Percentiles rank a stretch among this genome's conserved stretches.
These are phyloP conservation scores for Kodamaea sp. DNA, from an alignment of 1,139 yeast genomes.

Conservation along the genomic window DNA sequence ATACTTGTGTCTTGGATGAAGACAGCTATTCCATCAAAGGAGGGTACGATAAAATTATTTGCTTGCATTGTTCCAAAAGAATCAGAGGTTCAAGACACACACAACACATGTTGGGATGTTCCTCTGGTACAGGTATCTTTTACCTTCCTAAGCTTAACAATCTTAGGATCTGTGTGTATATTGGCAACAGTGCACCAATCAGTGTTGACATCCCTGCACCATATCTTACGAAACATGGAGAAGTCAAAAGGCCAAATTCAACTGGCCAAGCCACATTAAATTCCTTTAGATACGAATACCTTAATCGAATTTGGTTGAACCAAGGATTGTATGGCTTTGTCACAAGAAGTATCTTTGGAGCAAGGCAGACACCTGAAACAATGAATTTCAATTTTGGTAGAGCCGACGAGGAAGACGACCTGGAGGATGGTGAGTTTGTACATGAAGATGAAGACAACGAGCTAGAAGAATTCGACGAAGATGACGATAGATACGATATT, in stretches of 20 bases:
- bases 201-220: slow-evolving; percentile 55
- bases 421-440: slow-evolving; percentile 2
- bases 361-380: slow-evolving; percentile 13
- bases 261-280: slow-evolving; percentile 60
- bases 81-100: slow-evolving; percentile 16
- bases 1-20: slow-evolving; percentile 29
- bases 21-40: slow-evolving; percentile 18
- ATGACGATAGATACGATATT: too few species aligned
- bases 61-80: slow-evolving; percentile 35
- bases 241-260: slow-evolving; percentile 55
- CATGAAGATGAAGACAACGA: slow-evolving; percentile 6
- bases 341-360: slow-evolving; percentile 36
- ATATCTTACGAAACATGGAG: slow-evolving; percentile 72
- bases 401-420: slow-evolving; percentile 10
- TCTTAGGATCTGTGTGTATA: slow-evolving; percentile 32
- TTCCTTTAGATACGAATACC: slow-evolving; percentile 50
- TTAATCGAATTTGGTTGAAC: slow-evolving; percentile 61
- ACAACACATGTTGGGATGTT: slow-evolving; percentile 30
- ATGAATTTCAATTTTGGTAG: slow-evolving; percentile 6
- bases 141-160: slow-evolving; percentile 42
- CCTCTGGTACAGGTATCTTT: slow-evolving; percentile 37
- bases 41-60: slow-evolving; percentile 28
- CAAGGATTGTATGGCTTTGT: slow-evolving; percentile 47
- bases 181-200: slow-evolving; percentile 30
- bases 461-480: slow-evolving; percentile 8